phyloP scores from a whole-genome alignment of 2,329 filamentous ascomycete species.

The Sporothrix dimorphospora region DNA sequence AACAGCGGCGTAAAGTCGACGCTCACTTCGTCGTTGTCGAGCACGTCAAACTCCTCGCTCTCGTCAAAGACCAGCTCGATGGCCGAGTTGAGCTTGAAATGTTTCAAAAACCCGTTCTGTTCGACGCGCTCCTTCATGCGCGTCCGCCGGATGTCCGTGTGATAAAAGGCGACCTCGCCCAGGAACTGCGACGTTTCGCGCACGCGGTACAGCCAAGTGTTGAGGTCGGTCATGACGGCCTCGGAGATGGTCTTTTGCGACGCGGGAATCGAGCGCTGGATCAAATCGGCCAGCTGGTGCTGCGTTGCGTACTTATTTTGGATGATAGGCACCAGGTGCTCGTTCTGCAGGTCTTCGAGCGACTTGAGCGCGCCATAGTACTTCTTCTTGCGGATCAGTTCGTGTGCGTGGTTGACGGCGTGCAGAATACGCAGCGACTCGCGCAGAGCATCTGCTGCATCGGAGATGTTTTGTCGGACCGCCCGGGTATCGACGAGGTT shows the following conservation, averaged over 20 bases:
- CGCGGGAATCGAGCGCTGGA: constrained; percentile 91
- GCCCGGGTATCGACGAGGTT: constrained; percentile 88
- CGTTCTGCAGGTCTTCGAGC: constrained; percentile 92
- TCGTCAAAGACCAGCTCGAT: constrained; percentile 96
- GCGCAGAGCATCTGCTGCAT: constrained; percentile 83
- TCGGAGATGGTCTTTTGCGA: constrained; percentile 93
- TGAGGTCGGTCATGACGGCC: constrained; percentile 94
- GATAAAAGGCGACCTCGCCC: constrained; percentile 94
- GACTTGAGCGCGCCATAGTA: constrained; percentile 95
- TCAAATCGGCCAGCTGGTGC: constrained; percentile 92
- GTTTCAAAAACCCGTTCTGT: constrained; percentile 70
- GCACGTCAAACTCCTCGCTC: constrained; percentile 89
- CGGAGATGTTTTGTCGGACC: constrained; percentile 93
- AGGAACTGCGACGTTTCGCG: constrained; percentile 95
- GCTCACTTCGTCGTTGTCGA: constrained; percentile 93
- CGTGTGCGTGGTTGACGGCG: constrained; percentile 91
- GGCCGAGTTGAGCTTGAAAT: constrained; percentile 92
- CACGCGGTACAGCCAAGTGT: constrained; percentile 94
- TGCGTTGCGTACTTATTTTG: constrained; percentile 87
- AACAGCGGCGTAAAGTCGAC: constrained; percentile 95
- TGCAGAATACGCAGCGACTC: constrained; percentile 91
- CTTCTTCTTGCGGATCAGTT: constrained; percentile 87
- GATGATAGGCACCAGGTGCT: constrained; percentile 75
- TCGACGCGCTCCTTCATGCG: constrained; percentile 84
- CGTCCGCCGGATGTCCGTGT: constrained; percentile 83